Evolutionary conservation across 192 early-diverging fungal genomes (phyloP).

Genomic region (Backusella australiensis): DNA sequence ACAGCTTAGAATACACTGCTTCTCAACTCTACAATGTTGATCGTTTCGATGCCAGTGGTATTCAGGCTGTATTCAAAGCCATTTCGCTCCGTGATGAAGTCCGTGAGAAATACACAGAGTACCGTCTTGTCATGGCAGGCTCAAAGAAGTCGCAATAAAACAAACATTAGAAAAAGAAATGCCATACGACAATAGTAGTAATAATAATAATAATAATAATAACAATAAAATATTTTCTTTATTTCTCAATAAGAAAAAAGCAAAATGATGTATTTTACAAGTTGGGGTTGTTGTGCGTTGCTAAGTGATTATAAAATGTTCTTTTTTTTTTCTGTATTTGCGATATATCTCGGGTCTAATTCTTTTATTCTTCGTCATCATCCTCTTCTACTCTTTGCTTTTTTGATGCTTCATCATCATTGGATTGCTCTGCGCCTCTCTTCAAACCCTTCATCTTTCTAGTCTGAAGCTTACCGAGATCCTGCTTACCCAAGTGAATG

Average conservation of each 20-base stretch:
- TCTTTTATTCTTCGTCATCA: neutral
- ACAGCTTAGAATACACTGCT: conserved; percentile 29
- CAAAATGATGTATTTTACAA: conserved; percentile 2
- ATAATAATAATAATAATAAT: conserved; percentile 1
- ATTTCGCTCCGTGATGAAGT: conserved; percentile 8
- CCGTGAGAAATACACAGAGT: neutral
- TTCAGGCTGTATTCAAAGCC: conserved; percentile 4
- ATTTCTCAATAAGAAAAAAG: conserved; percentile 3
- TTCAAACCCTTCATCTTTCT: conserved; percentile 97
- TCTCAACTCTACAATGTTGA: conserved; percentile 23
- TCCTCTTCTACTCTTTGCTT: conserved; percentile 10
- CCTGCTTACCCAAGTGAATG: conserved; percentile 90
- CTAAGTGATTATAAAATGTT: neutral
- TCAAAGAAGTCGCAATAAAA: neutral
- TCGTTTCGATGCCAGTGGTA: conserved; percentile 12
- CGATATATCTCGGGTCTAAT: neutral
- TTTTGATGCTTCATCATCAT: conserved; percentile 6
- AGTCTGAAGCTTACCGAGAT: conserved; percentile 91
- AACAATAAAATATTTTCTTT: neutral
- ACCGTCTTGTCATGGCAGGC: neutral
- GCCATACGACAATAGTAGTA: neutral
- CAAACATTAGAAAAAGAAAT: neutral
- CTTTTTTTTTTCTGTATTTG: neutral
- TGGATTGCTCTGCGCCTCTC: conserved; percentile 35
- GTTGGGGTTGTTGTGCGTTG: neutral